phyloP scores from a whole-genome alignment of 176 grass and related monocot genomes.

The Aechmea fasciata region DNA sequence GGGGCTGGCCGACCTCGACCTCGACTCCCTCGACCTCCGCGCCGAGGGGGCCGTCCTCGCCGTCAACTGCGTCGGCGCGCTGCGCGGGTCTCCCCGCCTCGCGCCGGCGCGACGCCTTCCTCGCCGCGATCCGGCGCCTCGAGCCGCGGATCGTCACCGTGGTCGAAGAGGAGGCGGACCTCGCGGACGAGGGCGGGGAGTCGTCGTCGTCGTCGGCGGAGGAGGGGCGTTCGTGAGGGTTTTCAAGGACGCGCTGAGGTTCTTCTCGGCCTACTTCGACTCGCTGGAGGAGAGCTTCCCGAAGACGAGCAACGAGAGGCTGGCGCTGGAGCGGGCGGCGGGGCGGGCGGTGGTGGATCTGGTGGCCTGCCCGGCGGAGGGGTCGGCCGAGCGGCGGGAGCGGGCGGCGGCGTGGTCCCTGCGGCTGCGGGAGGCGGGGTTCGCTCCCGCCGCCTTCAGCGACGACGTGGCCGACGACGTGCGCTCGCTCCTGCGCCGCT shows the following conservation, averaged over 20 bases:
- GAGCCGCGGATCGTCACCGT: slow-evolving; percentile 74
- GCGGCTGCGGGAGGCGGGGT: slow-evolving; percentile 52
- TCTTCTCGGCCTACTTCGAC: slow-evolving; percentile 91
- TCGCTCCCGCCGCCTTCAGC: slow-evolving; percentile 71
- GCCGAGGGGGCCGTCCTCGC: slow-evolving; percentile 45
- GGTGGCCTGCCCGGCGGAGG: slow-evolving; percentile 69
- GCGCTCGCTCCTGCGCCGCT: slow-evolving; percentile 73
- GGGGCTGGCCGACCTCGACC: slow-evolving; percentile 76
- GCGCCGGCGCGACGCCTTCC: slow-evolving; percentile 45
- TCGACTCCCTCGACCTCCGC: slow-evolving; percentile 57
- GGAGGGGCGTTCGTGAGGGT: slow-evolving; percentile 74
- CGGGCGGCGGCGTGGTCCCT: slow-evolving; percentile 56
- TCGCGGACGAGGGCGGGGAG: slow-evolving; percentile 31
- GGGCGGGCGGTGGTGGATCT: slow-evolving; percentile 76
- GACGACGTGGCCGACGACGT: slow-evolving; percentile 95
- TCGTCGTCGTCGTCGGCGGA: slow-evolving; percentile 31
- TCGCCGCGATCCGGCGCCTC: slow-evolving; percentile 41
- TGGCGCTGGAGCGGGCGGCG: slow-evolving; percentile 69
- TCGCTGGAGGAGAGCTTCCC: slow-evolving; percentile 91
- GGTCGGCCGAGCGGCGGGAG: slow-evolving; percentile 78
- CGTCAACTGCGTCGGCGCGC: slow-evolving; percentile 74
- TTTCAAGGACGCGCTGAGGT: slow-evolving; percentile 66
- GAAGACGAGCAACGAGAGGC: slow-evolving; percentile 76
- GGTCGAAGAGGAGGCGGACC: slow-evolving; percentile 90
- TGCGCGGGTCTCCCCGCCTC: slow-evolving; percentile 42